These are phyloP conservation scores for Oleoguttula mirabilis DNA, from an alignment of 495 filamentous ascomycete species.

Conservation along the genomic window DNA sequence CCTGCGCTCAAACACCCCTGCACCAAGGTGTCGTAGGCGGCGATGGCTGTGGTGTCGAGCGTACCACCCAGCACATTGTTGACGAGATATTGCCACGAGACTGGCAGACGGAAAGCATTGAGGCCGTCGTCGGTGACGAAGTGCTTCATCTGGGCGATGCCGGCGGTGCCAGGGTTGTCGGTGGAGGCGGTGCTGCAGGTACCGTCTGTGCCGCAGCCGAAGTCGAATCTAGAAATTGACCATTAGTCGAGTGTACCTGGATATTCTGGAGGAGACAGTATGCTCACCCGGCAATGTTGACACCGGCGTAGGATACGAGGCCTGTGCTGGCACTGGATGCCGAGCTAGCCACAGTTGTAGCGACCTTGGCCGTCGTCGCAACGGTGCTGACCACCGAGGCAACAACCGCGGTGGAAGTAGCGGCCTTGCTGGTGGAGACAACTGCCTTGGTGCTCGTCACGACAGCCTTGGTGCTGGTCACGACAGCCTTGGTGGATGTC, in stretches of 20 bases:
- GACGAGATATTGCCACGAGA: slow-evolving; percentile 45
- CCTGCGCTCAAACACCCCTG: slow-evolving; percentile 46
- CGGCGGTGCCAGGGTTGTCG: slow-evolving; percentile 11
- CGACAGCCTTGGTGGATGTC: neutral
- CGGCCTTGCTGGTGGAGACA: too few relatives aligned
- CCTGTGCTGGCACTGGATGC: slow-evolving; percentile 5
- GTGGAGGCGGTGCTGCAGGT: slow-evolving; percentile 30
- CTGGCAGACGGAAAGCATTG: slow-evolving; percentile 47
- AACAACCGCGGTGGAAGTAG: neutral
- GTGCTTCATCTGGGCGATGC: slow-evolving; percentile 44
- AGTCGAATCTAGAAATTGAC: too few relatives aligned
- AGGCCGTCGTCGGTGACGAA: slow-evolving; percentile 40
- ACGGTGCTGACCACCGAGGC: neutral
- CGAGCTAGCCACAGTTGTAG: neutral
- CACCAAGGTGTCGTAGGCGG: slow-evolving; percentile 44
- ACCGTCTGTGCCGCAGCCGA: slow-evolving; percentile 40
- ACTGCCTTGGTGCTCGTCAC: too few relatives aligned
- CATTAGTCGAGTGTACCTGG: too few relatives aligned
- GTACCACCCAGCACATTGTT: slow-evolving; percentile 38
- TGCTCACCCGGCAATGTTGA: slow-evolving; percentile 36
- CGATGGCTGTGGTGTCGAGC: slow-evolving; percentile 37
- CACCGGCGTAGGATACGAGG: slow-evolving; percentile 26
- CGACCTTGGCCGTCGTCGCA: neutral
- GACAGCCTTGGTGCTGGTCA: neutral
- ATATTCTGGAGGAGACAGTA: too few relatives aligned